These are phyloP conservation scores for Calycina herbarum DNA, from an alignment of 2,329 filamentous ascomycete genomes.

Conservation along the genomic window DNA sequence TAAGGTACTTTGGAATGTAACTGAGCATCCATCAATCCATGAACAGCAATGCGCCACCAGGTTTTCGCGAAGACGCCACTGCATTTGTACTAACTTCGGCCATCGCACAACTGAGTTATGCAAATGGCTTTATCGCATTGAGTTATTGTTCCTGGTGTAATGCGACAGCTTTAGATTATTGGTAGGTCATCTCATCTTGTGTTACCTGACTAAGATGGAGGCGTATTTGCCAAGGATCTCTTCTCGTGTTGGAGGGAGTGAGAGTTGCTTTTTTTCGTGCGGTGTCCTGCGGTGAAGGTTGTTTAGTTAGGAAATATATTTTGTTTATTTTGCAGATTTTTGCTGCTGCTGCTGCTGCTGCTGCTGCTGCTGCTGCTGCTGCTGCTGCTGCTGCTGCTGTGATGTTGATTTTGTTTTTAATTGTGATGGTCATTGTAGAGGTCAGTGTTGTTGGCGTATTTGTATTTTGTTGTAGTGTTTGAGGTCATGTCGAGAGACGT, in stretches of 20 bases:
- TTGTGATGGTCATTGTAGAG: too few species aligned
- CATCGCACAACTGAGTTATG: background rate
- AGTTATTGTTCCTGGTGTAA: background rate
- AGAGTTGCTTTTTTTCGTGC: too few species aligned
- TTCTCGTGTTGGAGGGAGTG: too few species aligned
- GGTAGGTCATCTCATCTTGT: constrained; percentile 4
- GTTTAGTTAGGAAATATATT: background rate
- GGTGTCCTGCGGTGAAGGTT: background rate
- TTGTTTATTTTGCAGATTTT: background rate
- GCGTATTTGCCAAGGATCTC: constrained; percentile 1
- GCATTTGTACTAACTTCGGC: background rate
- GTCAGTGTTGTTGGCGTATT: too few species aligned
- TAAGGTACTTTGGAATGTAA: background rate
- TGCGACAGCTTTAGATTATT: background rate
- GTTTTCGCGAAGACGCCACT: background rate
- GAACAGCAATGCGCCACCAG: background rate
- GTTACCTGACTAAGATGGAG: constrained; percentile 4
- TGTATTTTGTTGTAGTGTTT: too few species aligned
- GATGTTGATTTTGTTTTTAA: too few species aligned
- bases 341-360: too few species aligned
- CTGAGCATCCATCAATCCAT: background rate
- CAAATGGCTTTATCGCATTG: background rate
- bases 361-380: too few species aligned
- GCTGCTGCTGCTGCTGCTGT: too few species aligned
- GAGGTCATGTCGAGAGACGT: too few species aligned